Evolutionary conservation across 176 grass and related monocot genomes (phyloP), one percentile per base, ranked within the genome.

Genomic region (Oryza meyeriana): DNA sequence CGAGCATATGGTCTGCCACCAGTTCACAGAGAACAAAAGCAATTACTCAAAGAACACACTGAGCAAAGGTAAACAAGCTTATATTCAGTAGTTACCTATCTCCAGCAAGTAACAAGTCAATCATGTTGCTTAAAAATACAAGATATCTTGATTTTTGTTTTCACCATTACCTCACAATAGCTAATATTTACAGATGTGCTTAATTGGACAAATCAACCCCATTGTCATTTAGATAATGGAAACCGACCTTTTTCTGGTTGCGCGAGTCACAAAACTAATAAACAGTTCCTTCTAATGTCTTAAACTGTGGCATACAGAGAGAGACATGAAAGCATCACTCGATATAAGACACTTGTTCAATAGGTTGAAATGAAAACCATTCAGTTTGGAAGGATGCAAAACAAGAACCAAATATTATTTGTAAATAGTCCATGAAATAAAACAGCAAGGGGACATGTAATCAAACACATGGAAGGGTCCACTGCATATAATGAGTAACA

Each of bases 11-110:
- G 71, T 47, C 24, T 12, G 10, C 27, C 66, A 72, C 32, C 5
- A 12, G 45, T 62, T 42, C 64, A 71, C 28, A 68, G 10, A 42
- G 61, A 74, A 68, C 2, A 66, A 84, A 55, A 83, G 10, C 65
- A 77, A 66, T 61, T 38, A 76, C 14, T 18, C 10, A 76, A 66
- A 38, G 8, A 78, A 36, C 27, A 76, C 40, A 40, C 34, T 20
- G 26, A 20, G 4, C 9, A 29, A 40, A 73, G 78, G 10, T 38
- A 32, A 84, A 61, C 24, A 77, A 20, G 0, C 36, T 71, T 64
- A 35, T 18, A 16, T 22, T 39, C 12, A 61, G 6, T 66, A 86
- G 4, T 40, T 34, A 81, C 50, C 41, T 72, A n/a, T 0, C 39
- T 22, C 27, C 20, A 65, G 20, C 31, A 70, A 5, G 22, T 50